Conservation (phyloP, 306 rosid species). For the Cucurbita pepo region DNA sequence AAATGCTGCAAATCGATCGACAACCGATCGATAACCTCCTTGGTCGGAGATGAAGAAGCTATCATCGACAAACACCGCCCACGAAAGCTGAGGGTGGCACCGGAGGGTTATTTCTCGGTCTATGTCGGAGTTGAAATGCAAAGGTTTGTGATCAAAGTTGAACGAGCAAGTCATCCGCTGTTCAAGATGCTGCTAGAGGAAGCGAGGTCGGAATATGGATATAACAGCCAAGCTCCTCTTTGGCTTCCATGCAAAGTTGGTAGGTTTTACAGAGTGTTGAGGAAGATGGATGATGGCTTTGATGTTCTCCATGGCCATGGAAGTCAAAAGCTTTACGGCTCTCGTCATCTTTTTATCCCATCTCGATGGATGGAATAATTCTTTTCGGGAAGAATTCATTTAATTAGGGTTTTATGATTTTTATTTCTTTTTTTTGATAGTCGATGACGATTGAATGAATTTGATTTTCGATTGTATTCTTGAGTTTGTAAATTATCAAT, state of each 20-base stretch:
- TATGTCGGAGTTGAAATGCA: conserved; percentile 43
- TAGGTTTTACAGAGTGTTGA: conserved; percentile 28
- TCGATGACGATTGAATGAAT: too few species aligned
- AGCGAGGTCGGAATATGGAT: conserved; percentile 46
- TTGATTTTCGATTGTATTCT: too few species aligned
- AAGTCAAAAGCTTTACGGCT: background rate
- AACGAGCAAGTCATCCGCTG: conserved; percentile 33
- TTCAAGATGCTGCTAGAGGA: conserved; percentile 43
- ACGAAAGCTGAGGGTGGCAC: background rate
- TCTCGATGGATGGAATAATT: background rate
- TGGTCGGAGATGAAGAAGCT: background rate
- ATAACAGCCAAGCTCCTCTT: conserved; percentile 34
- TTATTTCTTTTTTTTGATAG: too few species aligned
- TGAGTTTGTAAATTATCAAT: too few species aligned
- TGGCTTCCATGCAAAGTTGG: conserved; percentile 52
- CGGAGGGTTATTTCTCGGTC: conserved; percentile 36
- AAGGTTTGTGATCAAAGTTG: conserved; percentile 30
- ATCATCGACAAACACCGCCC: background rate
- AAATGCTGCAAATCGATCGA: background rate
- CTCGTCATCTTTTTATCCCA: background rate
- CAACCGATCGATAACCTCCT: background rate
- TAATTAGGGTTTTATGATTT: too few species aligned
- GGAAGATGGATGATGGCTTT: conserved; percentile 21
- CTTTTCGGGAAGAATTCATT: too few species aligned
- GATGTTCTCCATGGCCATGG: background rate